Evolutionary conservation across 495 filamentous ascomycete species (phyloP), one percentile per base, ranked within the genome.

Genomic region (Aspergillus baeticus): DNA sequence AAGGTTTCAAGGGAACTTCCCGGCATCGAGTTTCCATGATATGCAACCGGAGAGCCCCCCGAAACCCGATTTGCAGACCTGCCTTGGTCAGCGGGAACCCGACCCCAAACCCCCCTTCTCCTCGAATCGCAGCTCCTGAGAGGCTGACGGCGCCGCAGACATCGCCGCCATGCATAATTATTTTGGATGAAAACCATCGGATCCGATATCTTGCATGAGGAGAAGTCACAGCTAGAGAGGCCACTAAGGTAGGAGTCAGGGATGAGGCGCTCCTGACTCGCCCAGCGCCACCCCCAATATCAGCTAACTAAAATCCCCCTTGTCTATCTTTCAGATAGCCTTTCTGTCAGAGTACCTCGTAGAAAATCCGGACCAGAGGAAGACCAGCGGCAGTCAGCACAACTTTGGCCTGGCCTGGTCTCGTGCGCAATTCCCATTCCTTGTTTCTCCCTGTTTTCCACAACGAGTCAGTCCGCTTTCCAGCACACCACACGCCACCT

Each of bases 321-420:
- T 23, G 6, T 7, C 50, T 11, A 2, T 3, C 3, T 3, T 2
- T 23, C 17, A 14, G 3, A 22, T 22, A 10, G 8, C 7, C 15
- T 37, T 34, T 13, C n/a, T n/a, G n/a, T n/a, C n/a, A n/a, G n/a
- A n/a, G n/a, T n/a, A n/a, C 10, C 5, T 13, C 2, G 21, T 8
- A 43, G 23, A 11, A 54, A 54, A 26, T 31, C 44, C 54, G 54
- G 54, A 23, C 54, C 45, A 57, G 54, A 50, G 54, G 54, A 57
- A 57, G 4, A 10, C 20, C 47, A 50, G 23, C 11, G 5, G 17
- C 10, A 41, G 38, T 29, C 38, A 8, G 17, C 38, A 5, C 38
- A 41, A 15, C 31, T 29, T 29, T 29, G 36, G 13, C 14, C 36
- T 17, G 3, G 15, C 36, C 36, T 31, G 37, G 36, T 52, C 49